Evolutionary conservation across 2,329 filamentous ascomycete genomes (phyloP), one percentile per base, ranked within the genome.

Genomic region (Periconia macrospinosa): DNA sequence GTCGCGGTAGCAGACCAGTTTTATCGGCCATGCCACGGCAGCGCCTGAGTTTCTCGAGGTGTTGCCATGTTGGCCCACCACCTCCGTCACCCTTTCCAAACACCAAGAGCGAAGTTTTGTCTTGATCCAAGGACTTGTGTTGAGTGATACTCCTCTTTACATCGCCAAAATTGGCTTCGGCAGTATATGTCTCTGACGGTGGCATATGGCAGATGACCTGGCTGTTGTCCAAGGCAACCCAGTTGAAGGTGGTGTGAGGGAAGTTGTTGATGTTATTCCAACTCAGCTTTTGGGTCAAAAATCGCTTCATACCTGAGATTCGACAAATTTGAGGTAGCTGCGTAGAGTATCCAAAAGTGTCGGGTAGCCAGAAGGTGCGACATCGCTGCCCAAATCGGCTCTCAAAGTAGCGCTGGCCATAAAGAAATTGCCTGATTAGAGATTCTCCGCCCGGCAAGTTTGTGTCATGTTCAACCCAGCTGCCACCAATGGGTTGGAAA

Each of bases 251-350:
- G 6, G 94, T 97, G 71, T 97, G 94, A 0, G 94, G 94, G 77
- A 97, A 99, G 69, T 90, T 96, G 78, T 97, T 97, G 82, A 97
- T 97, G 73, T 97, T 97, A 79, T 97, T 97, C 94, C 94, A 99
- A 79, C 93, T 97, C 55, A 99, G 81, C 78, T 99, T 99, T 75
- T 99, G 94, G 0, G 94, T 99, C 68, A 99, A 89, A 80, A 99
- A 99, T 33, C 93, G 86, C 53, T 85, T 90, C 94, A 99, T 97
- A 18, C 92, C 93, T n/a, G 94, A 90, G 27, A 97, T 79, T 3
- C 93, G 89, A 71, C 92, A 97, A 41, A 99, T 80, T 70, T 99
- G 94, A 13, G 94, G 94, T 41, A 99, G 83, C 75, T 99, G 94
- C 47, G 89, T 89, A 0, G 92, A 97, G 76, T 99, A 99, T 14